A percentile compares a stretch with the other conserved stretches of the same genome.
Conservation (phyloP, 208 protist species). For the Trichomonas vaginalis region DNA sequence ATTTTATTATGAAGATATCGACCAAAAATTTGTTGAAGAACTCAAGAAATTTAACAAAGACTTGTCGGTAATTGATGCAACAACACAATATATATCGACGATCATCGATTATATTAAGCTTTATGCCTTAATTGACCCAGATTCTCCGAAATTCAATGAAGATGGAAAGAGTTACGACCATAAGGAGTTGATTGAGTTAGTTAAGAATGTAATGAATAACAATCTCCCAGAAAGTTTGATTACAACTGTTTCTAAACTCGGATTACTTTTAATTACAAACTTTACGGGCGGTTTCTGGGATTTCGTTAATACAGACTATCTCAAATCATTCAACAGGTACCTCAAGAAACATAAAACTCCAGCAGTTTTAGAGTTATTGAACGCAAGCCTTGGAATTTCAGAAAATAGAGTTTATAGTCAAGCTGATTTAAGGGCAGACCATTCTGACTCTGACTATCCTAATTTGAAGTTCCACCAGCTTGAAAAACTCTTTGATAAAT, state of each 20-base stretch:
- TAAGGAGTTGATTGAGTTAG: neutral
- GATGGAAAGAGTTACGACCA: neutral
- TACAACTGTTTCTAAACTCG: neutral
- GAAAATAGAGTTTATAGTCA: too few relatives aligned
- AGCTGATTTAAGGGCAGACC: too few relatives aligned
- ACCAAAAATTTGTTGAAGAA: neutral
- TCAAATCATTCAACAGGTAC: neutral
- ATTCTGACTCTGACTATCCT: neutral
- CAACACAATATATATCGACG: neutral
- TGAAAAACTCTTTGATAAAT: neutral
- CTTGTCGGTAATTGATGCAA: neutral
- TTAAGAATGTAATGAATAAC: neutral
- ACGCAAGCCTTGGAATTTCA: neutral
- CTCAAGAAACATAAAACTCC: neutral
- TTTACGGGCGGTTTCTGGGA: neutral
- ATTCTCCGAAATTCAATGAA: neutral
- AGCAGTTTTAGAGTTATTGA: neutral
- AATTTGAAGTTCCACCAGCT: neutral
- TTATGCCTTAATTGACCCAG: neutral
- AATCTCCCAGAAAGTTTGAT: neutral
- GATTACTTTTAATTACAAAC: neutral
- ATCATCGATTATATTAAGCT: neutral
- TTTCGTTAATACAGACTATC: neutral
- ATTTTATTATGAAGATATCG: neutral
- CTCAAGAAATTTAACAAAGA: neutral